Conservation (phyloP, 257 asterid species). For the Mitragyna speciosa region DNA sequence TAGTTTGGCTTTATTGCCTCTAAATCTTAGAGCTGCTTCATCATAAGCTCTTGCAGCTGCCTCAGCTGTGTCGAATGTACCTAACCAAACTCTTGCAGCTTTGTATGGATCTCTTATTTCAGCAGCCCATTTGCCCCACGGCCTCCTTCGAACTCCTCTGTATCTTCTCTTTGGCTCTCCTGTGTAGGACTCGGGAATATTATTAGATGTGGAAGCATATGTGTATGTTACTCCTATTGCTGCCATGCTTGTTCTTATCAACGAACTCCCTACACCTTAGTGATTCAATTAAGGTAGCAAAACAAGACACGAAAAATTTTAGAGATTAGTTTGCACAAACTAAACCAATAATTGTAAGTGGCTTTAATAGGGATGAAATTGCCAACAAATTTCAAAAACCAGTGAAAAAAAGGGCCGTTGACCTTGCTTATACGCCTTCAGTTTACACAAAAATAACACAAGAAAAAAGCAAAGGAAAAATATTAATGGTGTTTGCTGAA, state of each 20-base stretch:
- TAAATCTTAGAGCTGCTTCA: slow-evolving; percentile 47
- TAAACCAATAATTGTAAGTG: background rate
- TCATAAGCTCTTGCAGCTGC: slow-evolving; percentile 60
- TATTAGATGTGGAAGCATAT: slow-evolving; percentile 14
- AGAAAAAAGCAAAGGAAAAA: too few relatives aligned
- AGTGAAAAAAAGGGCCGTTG: too few relatives aligned
- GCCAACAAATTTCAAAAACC: background rate
- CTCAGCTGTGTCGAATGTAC: slow-evolving; percentile 54
- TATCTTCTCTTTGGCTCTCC: slow-evolving; percentile 29
- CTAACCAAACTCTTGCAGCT: slow-evolving; percentile 61
- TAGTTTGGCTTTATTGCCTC: slow-evolving; percentile 62
- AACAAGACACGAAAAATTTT: background rate
- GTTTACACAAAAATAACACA: too few relatives aligned
- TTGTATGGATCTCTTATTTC: slow-evolving; percentile 57
- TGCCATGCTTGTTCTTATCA: slow-evolving; percentile 26
- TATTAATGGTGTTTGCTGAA: too few relatives aligned
- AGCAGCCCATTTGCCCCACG: slow-evolving; percentile 73
- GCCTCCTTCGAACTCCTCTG: slow-evolving; percentile 58
- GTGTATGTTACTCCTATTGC: slow-evolving; percentile 38
- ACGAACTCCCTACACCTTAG: slow-evolving; percentile 28
- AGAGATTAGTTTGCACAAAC: background rate
- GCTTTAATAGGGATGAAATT: background rate
- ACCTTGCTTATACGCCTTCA: too few relatives aligned
- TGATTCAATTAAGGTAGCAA: background rate
- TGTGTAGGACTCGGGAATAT: background rate